Conservation (phyloP, 2,329 filamentous ascomycete genomes). For the Zalaria sp. region DNA sequence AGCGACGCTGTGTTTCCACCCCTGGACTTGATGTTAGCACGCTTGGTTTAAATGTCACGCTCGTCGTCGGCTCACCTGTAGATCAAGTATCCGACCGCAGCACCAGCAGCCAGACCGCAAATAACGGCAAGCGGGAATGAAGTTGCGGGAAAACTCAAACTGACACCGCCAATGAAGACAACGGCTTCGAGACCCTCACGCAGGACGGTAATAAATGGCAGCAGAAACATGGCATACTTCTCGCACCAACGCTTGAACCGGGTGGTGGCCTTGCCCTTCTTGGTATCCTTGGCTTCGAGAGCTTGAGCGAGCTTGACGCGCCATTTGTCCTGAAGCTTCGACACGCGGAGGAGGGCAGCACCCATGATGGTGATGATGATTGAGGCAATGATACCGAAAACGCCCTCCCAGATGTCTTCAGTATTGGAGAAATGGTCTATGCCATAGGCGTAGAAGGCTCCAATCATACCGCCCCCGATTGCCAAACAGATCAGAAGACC, state of each 20-base stretch:
- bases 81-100: conserved; percentile 54
- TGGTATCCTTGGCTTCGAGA: conserved; percentile 39
- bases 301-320: conserved; percentile 64
- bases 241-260: conserved; percentile 51
- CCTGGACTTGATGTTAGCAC: conserved; percentile 16
- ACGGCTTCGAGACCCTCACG: conserved; percentile 78
- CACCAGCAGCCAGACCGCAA: conserved; percentile 54
- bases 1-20: conserved; percentile 51
- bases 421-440: conserved; percentile 51
- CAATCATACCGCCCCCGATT: conserved; percentile 55
- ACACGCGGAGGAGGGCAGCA: conserved; percentile 63
- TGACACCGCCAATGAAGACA: conserved; percentile 74
- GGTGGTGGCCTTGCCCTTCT: conserved; percentile 22
- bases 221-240: conserved; percentile 73
- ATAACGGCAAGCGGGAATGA: conserved; percentile 68
- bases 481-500: conserved; percentile 52
- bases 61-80: conserved; percentile 49
- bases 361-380: conserved; percentile 75
- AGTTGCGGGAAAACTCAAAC: conserved; percentile 58
- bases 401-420: conserved; percentile 70
- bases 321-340: conserved; percentile 80
- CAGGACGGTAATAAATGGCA: conserved; percentile 80
- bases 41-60: background rate
- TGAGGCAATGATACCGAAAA: conserved; percentile 60
- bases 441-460: conserved; percentile 57